Evolutionary conservation across 2,329 filamentous ascomycete species (phyloP), one percentile per base, ranked within the genome.

Genomic region (Sphaerulina populicola): DNA sequence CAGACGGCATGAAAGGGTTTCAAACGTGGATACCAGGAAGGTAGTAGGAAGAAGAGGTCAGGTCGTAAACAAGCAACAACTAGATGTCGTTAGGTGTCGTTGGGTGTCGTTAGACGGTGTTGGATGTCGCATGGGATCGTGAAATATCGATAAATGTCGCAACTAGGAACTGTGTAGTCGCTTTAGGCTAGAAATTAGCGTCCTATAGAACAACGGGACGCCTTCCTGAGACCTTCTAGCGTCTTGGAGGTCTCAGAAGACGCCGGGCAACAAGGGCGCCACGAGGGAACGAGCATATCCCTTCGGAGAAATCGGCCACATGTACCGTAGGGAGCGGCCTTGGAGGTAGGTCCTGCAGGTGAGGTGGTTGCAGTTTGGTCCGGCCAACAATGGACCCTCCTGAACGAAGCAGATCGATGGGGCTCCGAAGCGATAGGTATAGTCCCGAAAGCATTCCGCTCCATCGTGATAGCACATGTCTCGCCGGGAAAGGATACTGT

Each of bases 141-240:
- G 5, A 18, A 2, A 15, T 4, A 8, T 39, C 14, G 37, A 15
- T 39, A 8, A 18, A n/a, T 14, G 37, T 39, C 37, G 37, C 37
- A 14, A 15, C 23, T 27, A 27, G n/a, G n/a, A n/a, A n/a, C 31
- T 3, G 6, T 4, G 4, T 35, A 35, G 31, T 35, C 31, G 31
- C 31, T n/a, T 7, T 27, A 41, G 39, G 15, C 10, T 41, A 23
- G 39, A 18, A 23, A 7, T 41, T 15, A 12, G 14, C n/a, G 18
- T 18, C 15, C 4, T 29, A 41, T 23, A 41, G 39, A 41, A 41
- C 15, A 41, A 27, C 39, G 39, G 39, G 18, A 15, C 39, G 39
- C 15, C 39, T 41, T 41, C 31, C 39, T 41, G 39, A 41, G 39
- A 41, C 39, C 39, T 41, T 41, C 39, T 41, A 18, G 39, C 39